Percentiles rank a stretch among this genome's conserved stretches.
Evolutionary conservation across 1,139 yeast species (phyloP).

Genomic region (Sugiyamaella neomexicana): DNA sequence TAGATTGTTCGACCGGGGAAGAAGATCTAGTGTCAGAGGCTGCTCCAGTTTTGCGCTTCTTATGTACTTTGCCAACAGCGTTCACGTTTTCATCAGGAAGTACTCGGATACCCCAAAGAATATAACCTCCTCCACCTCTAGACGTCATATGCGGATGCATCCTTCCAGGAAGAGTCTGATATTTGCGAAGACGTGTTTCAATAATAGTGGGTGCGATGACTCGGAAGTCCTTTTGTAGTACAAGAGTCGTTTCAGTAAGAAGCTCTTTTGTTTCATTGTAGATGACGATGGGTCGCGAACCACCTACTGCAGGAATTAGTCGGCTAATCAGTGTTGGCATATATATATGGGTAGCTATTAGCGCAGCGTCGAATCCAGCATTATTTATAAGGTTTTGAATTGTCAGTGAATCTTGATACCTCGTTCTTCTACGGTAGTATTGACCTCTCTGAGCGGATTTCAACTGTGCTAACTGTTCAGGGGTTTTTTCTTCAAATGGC

Average conservation of each 20-base stretch:
- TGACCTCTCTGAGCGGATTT: constrained; percentile 64
- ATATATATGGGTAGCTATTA: constrained; percentile 71
- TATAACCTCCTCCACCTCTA: constrained; percentile 89
- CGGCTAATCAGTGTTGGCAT: constrained; percentile 63
- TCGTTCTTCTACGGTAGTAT: constrained; percentile 62
- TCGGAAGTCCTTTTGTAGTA: constrained; percentile 61
- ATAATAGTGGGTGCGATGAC: constrained; percentile 80
- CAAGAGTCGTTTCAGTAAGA: constrained; percentile 70
- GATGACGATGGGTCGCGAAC: constrained; percentile 82
- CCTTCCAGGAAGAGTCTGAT: constrained; percentile 92
- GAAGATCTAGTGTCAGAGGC: constrained; percentile 10
- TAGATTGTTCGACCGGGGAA: background rate
- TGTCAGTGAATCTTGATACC: constrained; percentile 48
- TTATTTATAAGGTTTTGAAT: constrained; percentile 55
- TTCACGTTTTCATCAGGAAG: constrained; percentile 62
- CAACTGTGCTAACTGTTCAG: constrained; percentile 54
- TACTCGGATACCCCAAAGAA: constrained; percentile 78
- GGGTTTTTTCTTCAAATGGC: constrained; percentile 47
- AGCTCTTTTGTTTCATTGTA: constrained; percentile 81
- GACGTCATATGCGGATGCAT: constrained; percentile 94
- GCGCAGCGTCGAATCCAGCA: constrained; percentile 72
- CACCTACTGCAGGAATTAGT: constrained; percentile 68
- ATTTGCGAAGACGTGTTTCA: constrained; percentile 81
- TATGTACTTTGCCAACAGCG: constrained; percentile 39
- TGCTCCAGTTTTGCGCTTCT: constrained; percentile 31